These are phyloP conservation scores for Halophytophthora polymorphica DNA, from an alignment of 352 stramenopile genomes.

Conservation along the genomic window DNA sequence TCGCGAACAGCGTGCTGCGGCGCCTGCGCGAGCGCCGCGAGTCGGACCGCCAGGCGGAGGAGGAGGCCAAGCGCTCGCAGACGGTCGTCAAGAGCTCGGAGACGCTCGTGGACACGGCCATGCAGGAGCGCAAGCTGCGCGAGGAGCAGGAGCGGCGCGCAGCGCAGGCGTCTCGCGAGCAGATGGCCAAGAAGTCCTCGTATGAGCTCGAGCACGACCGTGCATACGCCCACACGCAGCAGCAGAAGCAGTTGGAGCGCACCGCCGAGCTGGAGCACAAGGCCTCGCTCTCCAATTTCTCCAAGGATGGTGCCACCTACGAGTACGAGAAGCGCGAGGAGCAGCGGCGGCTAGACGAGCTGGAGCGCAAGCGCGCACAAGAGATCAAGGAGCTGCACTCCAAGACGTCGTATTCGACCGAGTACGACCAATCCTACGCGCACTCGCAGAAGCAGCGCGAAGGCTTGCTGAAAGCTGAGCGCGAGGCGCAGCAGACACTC, in stretches of 20 bases:
- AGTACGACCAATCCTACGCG: conserved; percentile 52
- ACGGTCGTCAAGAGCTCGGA: conserved; percentile 36
- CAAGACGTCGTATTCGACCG: conserved; percentile 34
- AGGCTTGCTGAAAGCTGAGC: conserved; percentile 32
- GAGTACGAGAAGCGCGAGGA: conserved; percentile 41
- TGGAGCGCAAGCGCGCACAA: conserved; percentile 21
- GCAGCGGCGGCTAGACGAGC: conserved; percentile 26
- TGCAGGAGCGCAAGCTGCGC: conserved; percentile 41
- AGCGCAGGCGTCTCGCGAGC: conserved; percentile 28
- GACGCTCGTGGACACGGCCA: conserved; percentile 43
- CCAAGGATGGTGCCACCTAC: conserved; percentile 38
- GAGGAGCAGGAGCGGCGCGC: conserved; percentile 37
- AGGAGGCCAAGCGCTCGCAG: conserved; percentile 31
- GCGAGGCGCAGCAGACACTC: conserved; percentile 35
- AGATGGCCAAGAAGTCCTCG: conserved; percentile 34
- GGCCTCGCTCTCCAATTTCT: conserved; percentile 27
- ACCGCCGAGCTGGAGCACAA: conserved; percentile 25
- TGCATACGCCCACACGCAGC: conserved; percentile 34
- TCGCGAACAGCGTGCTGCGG: conserved; percentile 31
- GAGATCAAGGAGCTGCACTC: conserved; percentile 36
- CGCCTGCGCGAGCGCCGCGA: conserved; percentile 34
- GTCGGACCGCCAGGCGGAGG: conserved; percentile 37
- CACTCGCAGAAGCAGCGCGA: conserved; percentile 49
- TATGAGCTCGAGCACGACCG: conserved; percentile 37
- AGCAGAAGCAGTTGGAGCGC: conserved; percentile 31